Percentiles rank a stretch among this genome's conserved stretches.
These are phyloP conservation scores for Yamadazyma olivae DNA, from an alignment of 805 yeast genomes.

Conservation along the genomic window DNA sequence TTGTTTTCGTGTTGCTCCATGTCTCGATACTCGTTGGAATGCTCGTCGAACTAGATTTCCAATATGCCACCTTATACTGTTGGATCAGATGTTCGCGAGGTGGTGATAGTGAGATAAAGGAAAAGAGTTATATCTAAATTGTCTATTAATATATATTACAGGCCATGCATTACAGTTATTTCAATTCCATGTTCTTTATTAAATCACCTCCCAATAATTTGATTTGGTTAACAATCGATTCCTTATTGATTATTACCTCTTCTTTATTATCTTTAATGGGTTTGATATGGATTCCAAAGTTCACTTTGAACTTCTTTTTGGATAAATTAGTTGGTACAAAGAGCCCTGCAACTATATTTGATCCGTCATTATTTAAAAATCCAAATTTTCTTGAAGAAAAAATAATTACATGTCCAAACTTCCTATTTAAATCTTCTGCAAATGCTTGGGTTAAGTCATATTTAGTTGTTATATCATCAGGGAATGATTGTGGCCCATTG, in stretches of 20 bases:
- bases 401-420: conserved; percentile 65
- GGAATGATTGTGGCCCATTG: conserved; percentile 38
- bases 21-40: too few relatives aligned
- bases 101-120: too few relatives aligned
- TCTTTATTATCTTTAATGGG: conserved; percentile 53
- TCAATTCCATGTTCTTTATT: conserved; percentile 15
- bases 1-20: not conserved
- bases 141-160: too few relatives aligned
- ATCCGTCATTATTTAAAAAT: conserved; percentile 51
- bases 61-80: too few relatives aligned
- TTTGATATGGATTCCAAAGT: conserved; percentile 67
- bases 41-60: too few relatives aligned
- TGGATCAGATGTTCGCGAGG: too few relatives aligned
- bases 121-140: too few relatives aligned
- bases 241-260: conserved; percentile 62
- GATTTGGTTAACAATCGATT: conserved; percentile 73
- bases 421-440: conserved; percentile 56
- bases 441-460: conserved; percentile 63
- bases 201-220: conserved; percentile 66
- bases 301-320: conserved; percentile 73
- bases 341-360: conserved; percentile 72
- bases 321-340: conserved; percentile 65
- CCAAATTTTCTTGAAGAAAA: conserved; percentile 62
- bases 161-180: too few relatives aligned
- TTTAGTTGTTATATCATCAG: conserved; percentile 43